A percentile compares a stretch with the other conserved stretches of the same genome.
phyloP scores from a whole-genome alignment of 768 basidiomycete genomes.

The Suillus brevipes region DNA sequence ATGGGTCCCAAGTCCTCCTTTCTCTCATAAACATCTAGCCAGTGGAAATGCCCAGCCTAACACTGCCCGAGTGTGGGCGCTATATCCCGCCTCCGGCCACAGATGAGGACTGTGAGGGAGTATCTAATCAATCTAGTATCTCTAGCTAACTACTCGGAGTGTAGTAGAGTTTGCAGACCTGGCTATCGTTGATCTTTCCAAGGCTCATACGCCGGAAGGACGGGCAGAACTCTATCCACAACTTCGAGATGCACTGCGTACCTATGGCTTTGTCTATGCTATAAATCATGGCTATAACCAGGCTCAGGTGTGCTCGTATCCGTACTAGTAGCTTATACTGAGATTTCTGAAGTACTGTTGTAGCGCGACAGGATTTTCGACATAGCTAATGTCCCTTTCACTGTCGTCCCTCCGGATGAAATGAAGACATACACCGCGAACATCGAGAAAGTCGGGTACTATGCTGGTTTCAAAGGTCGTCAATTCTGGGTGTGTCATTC shows the following conservation, averaged over 20 bases:
- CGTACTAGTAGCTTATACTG: too few relatives aligned
- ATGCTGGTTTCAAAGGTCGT: constrained; percentile 49
- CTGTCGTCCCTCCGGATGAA: constrained; percentile 41
- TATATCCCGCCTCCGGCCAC: constrained; percentile 9
- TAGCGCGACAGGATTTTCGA: constrained; percentile 48
- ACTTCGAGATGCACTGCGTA: constrained; percentile 8
- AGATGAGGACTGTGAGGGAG: constrained; percentile 2
- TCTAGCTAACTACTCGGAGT: not conserved
- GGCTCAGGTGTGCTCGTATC: constrained; percentile 35
- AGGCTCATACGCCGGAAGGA: constrained; percentile 9
- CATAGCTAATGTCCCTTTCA: constrained; percentile 47
- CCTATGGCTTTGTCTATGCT: constrained; percentile 47
- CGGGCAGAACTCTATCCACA: constrained; percentile 9
- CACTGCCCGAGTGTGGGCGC: constrained; percentile 7
- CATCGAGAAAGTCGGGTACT: constrained; percentile 42
- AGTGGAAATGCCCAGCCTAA: constrained; percentile 8
- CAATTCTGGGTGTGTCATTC: constrained; percentile 43
- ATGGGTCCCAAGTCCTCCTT: not conserved
- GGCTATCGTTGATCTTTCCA: constrained; percentile 10
- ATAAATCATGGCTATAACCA: constrained; percentile 48
- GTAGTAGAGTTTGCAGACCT: constrained; percentile 12
- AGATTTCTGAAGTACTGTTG: not conserved
- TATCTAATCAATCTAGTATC: not conserved
- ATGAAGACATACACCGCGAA: constrained; percentile 40
- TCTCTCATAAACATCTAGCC: not conserved